A percentile compares a stretch with the other conserved stretches of the same genome.
phyloP scores from a whole-genome alignment of 106 monocot genomes.

The Gastrodia elata region DNA sequence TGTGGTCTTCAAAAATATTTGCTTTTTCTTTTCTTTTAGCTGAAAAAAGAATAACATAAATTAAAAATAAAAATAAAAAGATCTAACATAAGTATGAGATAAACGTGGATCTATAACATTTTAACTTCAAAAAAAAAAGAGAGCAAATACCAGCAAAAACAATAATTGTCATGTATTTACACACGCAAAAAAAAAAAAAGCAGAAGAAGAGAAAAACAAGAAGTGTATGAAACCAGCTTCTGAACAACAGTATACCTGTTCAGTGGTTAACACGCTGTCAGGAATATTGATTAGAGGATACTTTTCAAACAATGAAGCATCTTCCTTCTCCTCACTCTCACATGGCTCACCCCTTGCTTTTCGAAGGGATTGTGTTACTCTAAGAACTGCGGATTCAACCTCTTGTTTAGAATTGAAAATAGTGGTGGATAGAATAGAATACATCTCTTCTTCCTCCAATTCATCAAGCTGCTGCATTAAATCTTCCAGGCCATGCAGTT shows the following conservation, averaged over 20 bases:
- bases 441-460: conserved; percentile 47
- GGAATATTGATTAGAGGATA: conserved; percentile 63
- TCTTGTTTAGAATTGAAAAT: conserved; percentile 63
- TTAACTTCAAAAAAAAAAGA: not conserved
- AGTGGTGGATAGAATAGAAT: conserved; percentile 37
- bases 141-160: not conserved
- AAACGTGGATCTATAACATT: not conserved
- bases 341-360: conserved; percentile 70
- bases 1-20: conserved; percentile 78
- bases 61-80: not conserved
- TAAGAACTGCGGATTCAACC: conserved; percentile 52
- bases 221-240: not conserved
- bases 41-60: conserved; percentile 18
- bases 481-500: conserved; percentile 52
- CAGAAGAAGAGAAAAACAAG: not conserved
- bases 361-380: conserved; percentile 61
- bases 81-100: not conserved
- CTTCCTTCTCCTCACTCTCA: conserved; percentile 64
- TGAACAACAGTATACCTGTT: conserved; percentile 68
- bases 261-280: conserved; percentile 67
- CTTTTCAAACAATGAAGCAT: conserved; percentile 55
- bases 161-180: not conserved
- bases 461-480: conserved; percentile 62
- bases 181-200: not conserved
- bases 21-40: conserved; percentile 84